Base-by-base conservation (phyloP, 345 rosid genomes). In the Aurinia saxatilis region DNA sequence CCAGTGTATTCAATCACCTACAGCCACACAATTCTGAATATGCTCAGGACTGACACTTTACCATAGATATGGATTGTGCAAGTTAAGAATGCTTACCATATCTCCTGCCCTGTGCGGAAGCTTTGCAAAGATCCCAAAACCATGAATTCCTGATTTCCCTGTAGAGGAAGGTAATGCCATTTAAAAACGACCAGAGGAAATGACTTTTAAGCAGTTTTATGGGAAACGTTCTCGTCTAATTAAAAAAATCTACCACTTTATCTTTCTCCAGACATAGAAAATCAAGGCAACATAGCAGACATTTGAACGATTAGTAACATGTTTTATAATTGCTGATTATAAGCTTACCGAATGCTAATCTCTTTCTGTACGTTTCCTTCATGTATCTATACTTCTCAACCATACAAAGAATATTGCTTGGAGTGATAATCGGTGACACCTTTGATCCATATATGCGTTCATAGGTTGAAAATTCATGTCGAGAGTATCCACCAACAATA, bases 111-210 rank as follows among this genome's bases (percentile, higher is more conserved):
- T 84, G 68, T 93, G 95, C 3, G 96, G 90, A 74, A 84, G 97
- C 84, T 93, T 93, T 63, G 96, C 68, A 47, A 93, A 93, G 71
- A 93, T 86, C 68, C 99, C 99, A 72, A 93, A 93, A 52, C 99
- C 99, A 75, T 93, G 99, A 73, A 93, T 90, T 49, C 95, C 95
- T 5, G 99, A 93, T 82, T 93, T 93, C 55, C 99, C 99, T 90
- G 77, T 15, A 71, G 12, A 63, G 11, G 9, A 23, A 45, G 42
- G 16, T 33, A 3, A 34, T 33, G 7, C 49, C 17, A 16, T 51
- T 41, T 58, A 1, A 30, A 55, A 31, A 34, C 1, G 17, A n/a
- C 21, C 59, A 50, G 47, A 44, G 15, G 19, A 44, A 33, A 58
- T 41, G 8, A 11, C 12, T 14, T 67, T 29, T 14, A 29, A 67